Evolutionary conservation across 2,329 filamentous ascomycete genomes (phyloP), one percentile per base, ranked within the genome.

Genomic region (Hypoxylon sp.): DNA sequence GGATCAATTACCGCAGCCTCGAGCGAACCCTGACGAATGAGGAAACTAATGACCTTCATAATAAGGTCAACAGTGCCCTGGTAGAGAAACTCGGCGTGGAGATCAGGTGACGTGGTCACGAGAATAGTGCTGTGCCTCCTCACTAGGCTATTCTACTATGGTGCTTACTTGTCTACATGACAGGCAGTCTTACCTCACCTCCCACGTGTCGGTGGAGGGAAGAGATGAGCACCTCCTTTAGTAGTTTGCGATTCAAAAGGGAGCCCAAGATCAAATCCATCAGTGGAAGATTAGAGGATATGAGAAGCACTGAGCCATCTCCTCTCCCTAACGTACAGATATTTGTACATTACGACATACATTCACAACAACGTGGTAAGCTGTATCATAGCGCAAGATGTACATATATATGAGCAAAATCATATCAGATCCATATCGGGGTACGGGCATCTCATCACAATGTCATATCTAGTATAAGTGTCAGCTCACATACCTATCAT

Each of bases 1-100:
- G 94, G 69, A 91, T 98, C 80, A 95, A 95, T 77, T 99, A 99
- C 82, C 88, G 96, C 71, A 97, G 94, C 79, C 82, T 97, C 73
- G 95, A 98, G 83, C 87, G 92, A 76, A 99, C 95, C 1, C 82
- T 99, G 79, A 97, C 91, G 9, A 96, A 94, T 74, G 84, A 87
- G 36, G 93, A 97, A 83, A 88, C 90, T 10, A 97, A 97, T 77
- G 80, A 83, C 46, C 80, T 97, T 76, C 95, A 99, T 78, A 84
- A 89, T 53, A 79, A 84, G 71, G 90, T 98, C 48, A 83, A 85
- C 45, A 75, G 82, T 68, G 85, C 87, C 70, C 81, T 98, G 69
- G 90, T 92, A 2, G 82, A 86, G 66, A 88, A 88, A 73, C 82
- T 97, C 64, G 92, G 92, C 0, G 93, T 98, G 19, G 92, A 97